Conservation (phyloP, 2,329 filamentous ascomycete species). For the Sclerotinia sclerotiorum region DNA sequence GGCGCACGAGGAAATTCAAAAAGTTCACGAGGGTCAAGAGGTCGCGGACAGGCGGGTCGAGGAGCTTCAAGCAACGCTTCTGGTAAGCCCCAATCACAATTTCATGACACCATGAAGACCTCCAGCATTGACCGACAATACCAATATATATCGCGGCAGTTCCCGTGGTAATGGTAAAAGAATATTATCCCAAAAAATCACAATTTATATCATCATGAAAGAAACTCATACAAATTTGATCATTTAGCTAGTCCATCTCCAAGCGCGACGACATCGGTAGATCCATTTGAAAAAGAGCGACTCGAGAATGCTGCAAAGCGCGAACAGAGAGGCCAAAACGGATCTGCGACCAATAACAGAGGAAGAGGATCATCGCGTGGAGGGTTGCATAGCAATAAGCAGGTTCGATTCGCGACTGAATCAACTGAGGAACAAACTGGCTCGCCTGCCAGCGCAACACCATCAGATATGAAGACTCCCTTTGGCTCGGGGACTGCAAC, state of each 20-base stretch:
- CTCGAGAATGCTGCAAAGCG: conserved; percentile 41
- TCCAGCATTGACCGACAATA: conserved; percentile 25
- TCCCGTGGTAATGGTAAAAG: conserved; percentile 23
- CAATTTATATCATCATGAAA: not conserved
- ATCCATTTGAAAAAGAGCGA: conserved; percentile 39
- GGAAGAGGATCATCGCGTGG: conserved; percentile 31
- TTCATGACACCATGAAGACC: conserved; percentile 23
- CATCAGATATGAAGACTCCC: conserved; percentile 18
- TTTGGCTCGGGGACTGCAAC: conserved; percentile 2
- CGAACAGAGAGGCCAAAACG: conserved; percentile 33
- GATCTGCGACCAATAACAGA: conserved; percentile 29
- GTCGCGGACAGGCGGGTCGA: conserved; percentile 38
- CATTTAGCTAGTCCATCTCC: conserved; percentile 25
- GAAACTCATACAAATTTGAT: conserved; percentile 24
- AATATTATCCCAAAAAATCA: conserved; percentile 26
- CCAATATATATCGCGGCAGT: conserved; percentile 27
- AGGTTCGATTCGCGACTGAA: conserved; percentile 34
- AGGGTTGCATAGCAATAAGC: conserved; percentile 31
- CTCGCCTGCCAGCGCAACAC: conserved; percentile 1
- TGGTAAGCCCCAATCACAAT: conserved; percentile 35
- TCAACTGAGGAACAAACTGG: conserved; percentile 12
- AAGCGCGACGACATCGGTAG: conserved; percentile 25
- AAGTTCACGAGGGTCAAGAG: conserved; percentile 39
- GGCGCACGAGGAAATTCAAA: conserved; percentile 35
- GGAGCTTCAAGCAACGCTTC: conserved; percentile 39